These are phyloP conservation scores for Colletotrichum phormii DNA, from an alignment of 2,329 filamentous ascomycete species.

Conservation along the genomic window DNA sequence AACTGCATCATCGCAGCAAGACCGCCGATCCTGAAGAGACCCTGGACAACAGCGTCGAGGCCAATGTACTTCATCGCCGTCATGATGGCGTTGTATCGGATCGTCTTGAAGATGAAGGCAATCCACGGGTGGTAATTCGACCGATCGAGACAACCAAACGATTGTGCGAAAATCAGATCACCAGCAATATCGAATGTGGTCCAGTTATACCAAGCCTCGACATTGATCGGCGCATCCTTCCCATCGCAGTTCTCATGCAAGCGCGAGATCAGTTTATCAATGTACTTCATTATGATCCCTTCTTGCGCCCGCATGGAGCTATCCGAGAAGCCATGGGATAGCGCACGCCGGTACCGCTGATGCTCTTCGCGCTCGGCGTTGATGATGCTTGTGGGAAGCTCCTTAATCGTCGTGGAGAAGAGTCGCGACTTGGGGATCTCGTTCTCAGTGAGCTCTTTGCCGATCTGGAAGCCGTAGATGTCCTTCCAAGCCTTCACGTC, in stretches of 20 bases:
- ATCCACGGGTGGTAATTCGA: slow-evolving; percentile 44
- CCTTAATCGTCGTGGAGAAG: neutral
- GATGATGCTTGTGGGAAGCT: neutral
- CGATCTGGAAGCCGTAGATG: slow-evolving; percentile 48
- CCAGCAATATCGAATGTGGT: slow-evolving; percentile 43
- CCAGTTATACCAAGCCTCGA: slow-evolving; percentile 28
- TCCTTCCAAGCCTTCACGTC: slow-evolving; percentile 50
- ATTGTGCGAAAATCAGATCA: slow-evolving; percentile 45
- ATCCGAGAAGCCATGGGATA: slow-evolving; percentile 46
- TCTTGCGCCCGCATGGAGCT: slow-evolving; percentile 46
- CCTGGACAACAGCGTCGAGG: neutral
- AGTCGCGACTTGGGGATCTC: slow-evolving; percentile 19
- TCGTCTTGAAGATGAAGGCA: slow-evolving; percentile 37
- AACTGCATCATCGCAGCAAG: slow-evolving; percentile 2
- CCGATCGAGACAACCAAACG: slow-evolving; percentile 42
- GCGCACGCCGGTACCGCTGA: slow-evolving; percentile 38
- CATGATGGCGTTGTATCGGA: slow-evolving; percentile 13
- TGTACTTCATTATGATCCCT: slow-evolving; percentile 41
- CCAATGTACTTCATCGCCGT: slow-evolving; percentile 16
- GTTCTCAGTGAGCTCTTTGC: neutral
- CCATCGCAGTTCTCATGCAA: slow-evolving; percentile 20
- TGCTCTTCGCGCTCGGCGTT: slow-evolving; percentile 38
- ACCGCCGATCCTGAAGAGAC: slow-evolving; percentile 10
- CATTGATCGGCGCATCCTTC: neutral
- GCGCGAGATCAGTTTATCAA: slow-evolving; percentile 39